Conservation (phyloP, 2,329 filamentous ascomycete genomes). For the Aspergillus chevalieri region DNA sequence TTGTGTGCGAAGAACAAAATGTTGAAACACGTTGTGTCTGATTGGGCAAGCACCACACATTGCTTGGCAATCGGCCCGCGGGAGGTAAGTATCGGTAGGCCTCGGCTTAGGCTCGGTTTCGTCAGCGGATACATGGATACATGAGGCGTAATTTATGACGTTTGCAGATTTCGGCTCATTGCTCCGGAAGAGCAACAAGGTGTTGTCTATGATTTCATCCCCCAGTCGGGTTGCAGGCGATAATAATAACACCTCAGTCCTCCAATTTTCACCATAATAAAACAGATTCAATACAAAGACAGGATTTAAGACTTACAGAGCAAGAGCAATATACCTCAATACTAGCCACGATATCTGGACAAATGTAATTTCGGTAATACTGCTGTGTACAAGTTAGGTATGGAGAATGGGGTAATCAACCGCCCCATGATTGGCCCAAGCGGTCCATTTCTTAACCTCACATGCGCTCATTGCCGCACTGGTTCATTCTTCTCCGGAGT, state of each 20-base stretch:
- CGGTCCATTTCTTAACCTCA: slow-evolving; percentile 7
- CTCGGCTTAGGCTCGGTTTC: slow-evolving; percentile 28
- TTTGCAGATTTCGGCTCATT: slow-evolving; percentile 21
- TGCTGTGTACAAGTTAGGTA: background rate
- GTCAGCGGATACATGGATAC: slow-evolving; percentile 17
- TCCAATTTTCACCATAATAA: background rate
- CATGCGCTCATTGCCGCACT: slow-evolving; percentile 10
- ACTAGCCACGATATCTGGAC: no score
- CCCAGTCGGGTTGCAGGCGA: slow-evolving; percentile 15
- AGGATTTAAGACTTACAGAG: no score
- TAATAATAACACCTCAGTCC: slow-evolving; percentile 11
- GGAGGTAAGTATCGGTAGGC: slow-evolving; percentile 26
- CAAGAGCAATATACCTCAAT: no score
- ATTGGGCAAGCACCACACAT: slow-evolving; percentile 17
- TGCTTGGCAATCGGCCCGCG: slow-evolving; percentile 13
- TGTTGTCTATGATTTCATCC: slow-evolving; percentile 1
- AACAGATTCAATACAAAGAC: background rate
- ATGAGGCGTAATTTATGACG: slow-evolving; percentile 25
- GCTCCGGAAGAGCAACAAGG: slow-evolving; percentile 11
- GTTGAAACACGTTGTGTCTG: slow-evolving; percentile 19
- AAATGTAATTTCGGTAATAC: background rate
- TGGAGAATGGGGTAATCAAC: slow-evolving; percentile 11
- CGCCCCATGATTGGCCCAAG: slow-evolving; percentile 13
- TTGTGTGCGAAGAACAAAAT: slow-evolving; percentile 17
- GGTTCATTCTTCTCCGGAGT: background rate